Evolutionary conservation across 371 early-diverging fungal genomes (phyloP).

Genomic region (Catenaria anguillulae): DNA sequence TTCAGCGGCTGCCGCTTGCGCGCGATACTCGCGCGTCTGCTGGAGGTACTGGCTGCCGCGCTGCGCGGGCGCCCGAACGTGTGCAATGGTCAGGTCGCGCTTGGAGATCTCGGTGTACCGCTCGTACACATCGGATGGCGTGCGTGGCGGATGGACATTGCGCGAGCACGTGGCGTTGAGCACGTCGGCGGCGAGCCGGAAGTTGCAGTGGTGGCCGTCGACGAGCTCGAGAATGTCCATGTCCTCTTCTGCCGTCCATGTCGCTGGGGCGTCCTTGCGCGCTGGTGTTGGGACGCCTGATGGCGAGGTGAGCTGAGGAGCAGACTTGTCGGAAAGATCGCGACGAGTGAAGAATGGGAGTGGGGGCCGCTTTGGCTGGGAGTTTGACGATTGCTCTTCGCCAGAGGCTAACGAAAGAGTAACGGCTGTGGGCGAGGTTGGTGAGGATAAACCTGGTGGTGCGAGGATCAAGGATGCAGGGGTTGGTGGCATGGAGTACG

Average conservation of each 20-base stretch:
- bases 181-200: neutral
- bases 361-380: too few relatives aligned
- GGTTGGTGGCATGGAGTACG: too few relatives aligned
- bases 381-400: too few relatives aligned
- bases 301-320: too few relatives aligned
- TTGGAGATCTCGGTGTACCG: neutral
- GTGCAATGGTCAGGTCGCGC: neutral
- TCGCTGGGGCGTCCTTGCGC: neutral
- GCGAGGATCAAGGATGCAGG: too few relatives aligned
- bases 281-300: neutral
- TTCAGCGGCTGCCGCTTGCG: neutral
- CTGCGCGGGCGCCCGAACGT: too few relatives aligned
- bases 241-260: constrained; percentile 4
- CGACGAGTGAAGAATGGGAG: too few relatives aligned
- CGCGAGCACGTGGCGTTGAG: neutral
- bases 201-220: neutral
- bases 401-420: too few relatives aligned
- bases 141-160: neutral
- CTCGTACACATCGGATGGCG: neutral
- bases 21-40: neutral
- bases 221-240: neutral
- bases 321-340: too few relatives aligned
- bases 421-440: too few relatives aligned
- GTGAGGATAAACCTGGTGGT: too few relatives aligned
- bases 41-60: neutral